Base-by-base conservation (phyloP, 106 monocot genomes). In the Acorus gramineus region DNA sequence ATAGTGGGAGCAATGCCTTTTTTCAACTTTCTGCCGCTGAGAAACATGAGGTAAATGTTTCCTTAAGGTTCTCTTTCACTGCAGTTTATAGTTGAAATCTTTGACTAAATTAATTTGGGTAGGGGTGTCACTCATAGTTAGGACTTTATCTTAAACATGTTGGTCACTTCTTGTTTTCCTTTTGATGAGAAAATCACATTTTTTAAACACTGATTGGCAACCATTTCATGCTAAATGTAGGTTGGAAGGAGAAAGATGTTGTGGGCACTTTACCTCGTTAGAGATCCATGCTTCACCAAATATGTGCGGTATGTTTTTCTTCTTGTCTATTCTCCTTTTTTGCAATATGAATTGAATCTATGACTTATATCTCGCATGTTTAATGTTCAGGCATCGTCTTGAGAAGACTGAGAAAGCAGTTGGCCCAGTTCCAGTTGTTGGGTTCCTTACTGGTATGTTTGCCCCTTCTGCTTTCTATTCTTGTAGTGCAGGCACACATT, bases 261-360 rank as follows among this genome's bases (percentile, higher is more conserved):
- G 53, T 95, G 76, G 80, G 95, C 87, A 55, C 82, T 95, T 13
- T 90, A 95, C 55, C 50, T 95, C 66, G 80, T 95, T 76, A 77
- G 95, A 75, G 95, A 95, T 74, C 95, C 95, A 68, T 90, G 90
- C 69, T 95, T 95, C 66, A 70, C 78, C 65, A 74, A 62, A 46
- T 82, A 95, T 66, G 87, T 82, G 47, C 86, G 78, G 90, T 95
- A 76, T 42, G 53, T 13, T 69, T 14, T 3, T 13, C 14, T 46
- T 53, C n/a, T 71, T 43, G 3, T 46, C 7, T 6, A 10, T 68
- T 61, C 63, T 57, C 58, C 14, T 52, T 50, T 61, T 57, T 53
- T 62, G 2, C 11, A 28, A 28, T 28, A 28, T 28, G 28, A 28
- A 28, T 28, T 28, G 1, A 28, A 28, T 28, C 28, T 28, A 28